Percentiles rank a stretch among this genome's conserved stretches.
Evolutionary conservation across 768 basidiomycete species (phyloP).

Genomic region (Rhizopogon sp.): DNA sequence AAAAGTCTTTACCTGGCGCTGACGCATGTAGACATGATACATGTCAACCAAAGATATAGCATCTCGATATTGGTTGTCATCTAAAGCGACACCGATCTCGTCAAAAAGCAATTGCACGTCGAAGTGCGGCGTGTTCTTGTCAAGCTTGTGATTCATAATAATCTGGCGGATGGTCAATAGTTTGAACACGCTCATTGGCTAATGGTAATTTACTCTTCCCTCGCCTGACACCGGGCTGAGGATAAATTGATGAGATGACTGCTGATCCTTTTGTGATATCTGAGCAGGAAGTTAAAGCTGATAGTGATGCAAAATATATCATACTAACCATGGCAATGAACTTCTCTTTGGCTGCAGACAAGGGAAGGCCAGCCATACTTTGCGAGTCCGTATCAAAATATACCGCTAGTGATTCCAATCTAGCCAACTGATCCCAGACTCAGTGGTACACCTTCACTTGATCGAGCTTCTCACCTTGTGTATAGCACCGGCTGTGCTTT

Average conservation of each 20-base stretch:
- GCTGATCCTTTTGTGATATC: slow-evolving; percentile 47
- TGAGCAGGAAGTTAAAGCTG: slow-evolving; percentile 13
- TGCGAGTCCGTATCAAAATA: slow-evolving; percentile 94
- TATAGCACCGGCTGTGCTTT: slow-evolving; percentile 79
- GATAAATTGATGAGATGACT: slow-evolving; percentile 76
- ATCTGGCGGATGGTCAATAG: slow-evolving; percentile 39
- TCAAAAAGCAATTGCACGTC: slow-evolving; percentile 87
- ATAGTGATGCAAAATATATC: not conserved
- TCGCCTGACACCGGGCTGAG: slow-evolving; percentile 94
- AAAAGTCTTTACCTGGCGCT: slow-evolving; percentile 54
- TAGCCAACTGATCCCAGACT: slow-evolving; percentile 57
- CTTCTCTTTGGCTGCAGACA: slow-evolving; percentile 60
- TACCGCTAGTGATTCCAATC: slow-evolving; percentile 78
- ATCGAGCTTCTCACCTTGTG: slow-evolving; percentile 61
- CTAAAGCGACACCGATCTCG: slow-evolving; percentile 87
- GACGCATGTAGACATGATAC: slow-evolving; percentile 91
- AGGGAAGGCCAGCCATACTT: slow-evolving; percentile 67
- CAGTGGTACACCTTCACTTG: not conserved
- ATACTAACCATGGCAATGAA: slow-evolving; percentile 67
- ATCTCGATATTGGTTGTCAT: slow-evolving; percentile 93
- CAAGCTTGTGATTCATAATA: slow-evolving; percentile 75
- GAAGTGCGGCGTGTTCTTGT: slow-evolving; percentile 73
- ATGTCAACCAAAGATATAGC: slow-evolving; percentile 90
- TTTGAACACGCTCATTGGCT: not conserved
- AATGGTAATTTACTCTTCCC: slow-evolving; percentile 59